Conservation (phyloP, 495 filamentous ascomycete genomes). For the Schizothecium vesticola region DNA sequence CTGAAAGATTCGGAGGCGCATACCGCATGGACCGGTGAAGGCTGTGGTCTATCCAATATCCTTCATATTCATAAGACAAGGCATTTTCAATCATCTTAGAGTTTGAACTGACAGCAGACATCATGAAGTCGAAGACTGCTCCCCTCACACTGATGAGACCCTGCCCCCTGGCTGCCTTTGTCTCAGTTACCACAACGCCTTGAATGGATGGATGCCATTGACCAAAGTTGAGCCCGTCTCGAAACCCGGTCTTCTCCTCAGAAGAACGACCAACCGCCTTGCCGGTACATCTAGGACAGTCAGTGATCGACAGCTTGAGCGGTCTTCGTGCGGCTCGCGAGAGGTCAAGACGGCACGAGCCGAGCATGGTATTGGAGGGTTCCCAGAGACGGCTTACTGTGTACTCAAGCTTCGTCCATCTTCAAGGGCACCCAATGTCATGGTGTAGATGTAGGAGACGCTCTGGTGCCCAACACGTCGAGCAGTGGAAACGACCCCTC, state of each 20-base stretch:
- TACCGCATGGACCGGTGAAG: background rate
- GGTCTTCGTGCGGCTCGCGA: background rate
- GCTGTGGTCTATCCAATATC: background rate
- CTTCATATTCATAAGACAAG: background rate
- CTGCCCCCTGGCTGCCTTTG: background rate
- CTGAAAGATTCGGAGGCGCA: background rate
- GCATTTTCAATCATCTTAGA: background rate
- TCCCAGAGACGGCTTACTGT: background rate
- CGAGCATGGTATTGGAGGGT: background rate
- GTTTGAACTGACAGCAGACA: background rate
- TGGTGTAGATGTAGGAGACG: background rate
- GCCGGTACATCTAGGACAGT: background rate
- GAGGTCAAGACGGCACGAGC: background rate
- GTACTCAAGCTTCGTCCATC: background rate
- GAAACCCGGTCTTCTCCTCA: background rate
- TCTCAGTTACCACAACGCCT: background rate
- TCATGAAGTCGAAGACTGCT: background rate
- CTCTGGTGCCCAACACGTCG: background rate
- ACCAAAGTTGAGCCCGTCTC: background rate
- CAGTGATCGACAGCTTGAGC: background rate
- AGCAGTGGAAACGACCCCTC: background rate
- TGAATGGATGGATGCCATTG: background rate
- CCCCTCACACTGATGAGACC: background rate
- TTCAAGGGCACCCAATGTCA: background rate
- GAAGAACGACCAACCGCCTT: background rate